A percentile compares a stretch with the other conserved stretches of the same genome.
Evolutionary conservation across 805 yeast species (phyloP).

Genomic region (Ogataea polymorpha): DNA sequence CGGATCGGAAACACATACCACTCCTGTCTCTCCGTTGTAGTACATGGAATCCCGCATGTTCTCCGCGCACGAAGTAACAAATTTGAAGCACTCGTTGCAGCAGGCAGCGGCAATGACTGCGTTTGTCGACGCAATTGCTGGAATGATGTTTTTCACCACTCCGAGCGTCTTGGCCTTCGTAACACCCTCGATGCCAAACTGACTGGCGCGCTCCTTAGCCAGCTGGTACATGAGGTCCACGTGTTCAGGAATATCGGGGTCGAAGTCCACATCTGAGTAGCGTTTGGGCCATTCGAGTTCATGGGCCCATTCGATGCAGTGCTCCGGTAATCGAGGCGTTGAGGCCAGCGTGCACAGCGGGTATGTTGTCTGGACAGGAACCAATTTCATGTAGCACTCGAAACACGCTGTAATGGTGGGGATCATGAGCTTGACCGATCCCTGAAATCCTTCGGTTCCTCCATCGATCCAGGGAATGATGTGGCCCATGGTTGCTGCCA

Average conservation of each 20-base stretch:
- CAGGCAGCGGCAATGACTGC: conserved; percentile 89
- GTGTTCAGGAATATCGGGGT: conserved; percentile 66
- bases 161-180: conserved; percentile 74
- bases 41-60: conserved; percentile 74
- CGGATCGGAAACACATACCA: conserved; percentile 69
- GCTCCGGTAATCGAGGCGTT: conserved; percentile 92
- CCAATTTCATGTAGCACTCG: conserved; percentile 82
- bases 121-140: conserved; percentile 92
- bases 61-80: conserved; percentile 69
- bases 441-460: conserved; percentile 92
- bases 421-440: conserved; percentile 82
- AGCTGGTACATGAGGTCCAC: conserved; percentile 58
- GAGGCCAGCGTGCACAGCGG: conserved; percentile 95
- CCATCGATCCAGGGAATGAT: conserved; percentile 82
- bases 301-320: conserved; percentile 88
- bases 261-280: conserved; percentile 48
- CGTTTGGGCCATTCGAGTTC: conserved; percentile 67
- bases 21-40: conserved; percentile 80
- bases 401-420: conserved; percentile 88
- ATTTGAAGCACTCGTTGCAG: conserved; percentile 80
- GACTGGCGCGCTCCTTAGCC: conserved; percentile 56
- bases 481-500: conserved; percentile 51
- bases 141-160: conserved; percentile 86
- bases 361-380: conserved; percentile 61
- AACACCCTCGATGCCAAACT: conserved; percentile 72